Evolutionary conservation across 2,329 filamentous ascomycete species (phyloP).

Genomic region (Seiridium cupressi): DNA sequence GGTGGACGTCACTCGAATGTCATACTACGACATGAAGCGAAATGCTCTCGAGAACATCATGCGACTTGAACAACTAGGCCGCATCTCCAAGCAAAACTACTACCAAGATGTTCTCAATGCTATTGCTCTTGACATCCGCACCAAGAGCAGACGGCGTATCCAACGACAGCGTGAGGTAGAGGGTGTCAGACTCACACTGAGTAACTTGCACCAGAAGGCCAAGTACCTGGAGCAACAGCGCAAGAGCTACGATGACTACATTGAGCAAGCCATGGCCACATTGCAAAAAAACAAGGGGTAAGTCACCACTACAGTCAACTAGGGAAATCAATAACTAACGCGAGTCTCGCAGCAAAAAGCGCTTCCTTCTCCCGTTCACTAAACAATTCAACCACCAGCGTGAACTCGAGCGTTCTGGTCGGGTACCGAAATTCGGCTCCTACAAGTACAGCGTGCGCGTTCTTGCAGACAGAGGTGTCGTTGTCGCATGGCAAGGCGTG

Average conservation of each 20-base stretch:
- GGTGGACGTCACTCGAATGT: slow-evolving; percentile 85
- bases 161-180: slow-evolving; percentile 91
- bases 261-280: slow-evolving; percentile 97
- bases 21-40: slow-evolving; percentile 88
- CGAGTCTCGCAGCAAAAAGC: slow-evolving; percentile 78
- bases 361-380: slow-evolving; percentile 92
- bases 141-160: slow-evolving; percentile 89
- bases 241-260: slow-evolving; percentile 98
- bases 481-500: slow-evolving; percentile 88
- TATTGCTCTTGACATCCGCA: slow-evolving; percentile 94
- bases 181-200: slow-evolving; percentile 71
- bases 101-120: slow-evolving; percentile 98
- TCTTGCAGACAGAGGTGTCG: slow-evolving; percentile 87
- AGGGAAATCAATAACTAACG: slow-evolving; percentile 18
- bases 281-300: slow-evolving; percentile 94
- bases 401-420: slow-evolving; percentile 87
- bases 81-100: slow-evolving; percentile 85
- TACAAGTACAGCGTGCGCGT: slow-evolving; percentile 95
- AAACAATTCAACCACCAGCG: slow-evolving; percentile 99
- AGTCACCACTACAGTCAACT: slow-evolving; percentile 23
- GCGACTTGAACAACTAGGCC: slow-evolving; percentile 79
- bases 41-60: slow-evolving; percentile 94
- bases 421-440: slow-evolving; percentile 94
- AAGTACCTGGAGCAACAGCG: slow-evolving; percentile 91
- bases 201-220: slow-evolving; percentile 80